Base-by-base conservation (phyloP, 2,329 filamentous ascomycete species). In the Fusarium subtropicale region DNA sequence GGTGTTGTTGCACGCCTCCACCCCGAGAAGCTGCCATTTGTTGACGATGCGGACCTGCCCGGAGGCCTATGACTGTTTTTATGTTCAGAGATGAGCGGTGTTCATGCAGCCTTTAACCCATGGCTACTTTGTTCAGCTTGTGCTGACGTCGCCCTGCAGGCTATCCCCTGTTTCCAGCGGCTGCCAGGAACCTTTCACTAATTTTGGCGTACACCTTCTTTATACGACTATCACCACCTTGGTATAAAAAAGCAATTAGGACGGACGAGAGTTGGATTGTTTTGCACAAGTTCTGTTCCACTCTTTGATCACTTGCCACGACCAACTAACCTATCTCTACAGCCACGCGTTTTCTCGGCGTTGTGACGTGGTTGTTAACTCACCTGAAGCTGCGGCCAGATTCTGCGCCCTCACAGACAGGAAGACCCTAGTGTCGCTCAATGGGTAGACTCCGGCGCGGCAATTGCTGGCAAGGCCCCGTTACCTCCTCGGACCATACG, bases 331-430 rank as follows among this genome's bases (percentile, higher is more conserved):
- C 52, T 54, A 47, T 42, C 31, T 41, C 38, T 55, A 60, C 63
- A 63, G 67, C 51, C 59, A 63, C 63, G 59, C 63, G 50, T 63
- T 61, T 44, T 55, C 55, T 60, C 56, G 50, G 54, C 36, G 38
- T 36, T 30, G 62, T 73, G 71, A 74, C 71, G 71, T 74, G 71
- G 64, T 68, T 67, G 62, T 59, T 45, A 66, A 64, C 54, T 68
- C 70, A 71, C 71, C 45, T 63, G 55, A 59, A 42, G 58, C 65
- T 70, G 71, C 68, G 71, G 63, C 71, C 71, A 38, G 45, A 46
- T 66, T 44, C 45, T 34, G 61, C 64, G 54, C 69, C 71, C 45
- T 70, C 34, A 54, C 56, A 57, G 51, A 64, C 39, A 54, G 12
- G 36, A 39, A 20, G 46, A 47, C n/a, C 58, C 33, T 36, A 22